Evolutionary conservation across 2,329 filamentous ascomycete genomes (phyloP).

Genomic region (Endothia cerciana): DNA sequence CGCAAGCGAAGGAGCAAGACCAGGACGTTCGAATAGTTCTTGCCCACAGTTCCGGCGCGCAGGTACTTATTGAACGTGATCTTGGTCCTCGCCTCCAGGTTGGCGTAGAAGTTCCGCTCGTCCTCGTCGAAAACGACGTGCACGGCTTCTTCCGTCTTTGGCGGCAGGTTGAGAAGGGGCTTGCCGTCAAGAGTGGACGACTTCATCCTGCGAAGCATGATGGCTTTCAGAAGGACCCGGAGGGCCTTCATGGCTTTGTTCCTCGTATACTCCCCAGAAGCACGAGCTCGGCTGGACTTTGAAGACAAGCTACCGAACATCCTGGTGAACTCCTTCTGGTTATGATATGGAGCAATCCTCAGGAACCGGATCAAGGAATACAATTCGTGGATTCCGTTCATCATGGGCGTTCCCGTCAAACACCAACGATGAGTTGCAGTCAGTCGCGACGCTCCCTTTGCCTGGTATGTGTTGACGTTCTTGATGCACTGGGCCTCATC

Average conservation of each 20-base stretch:
- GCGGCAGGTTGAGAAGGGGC: conserved; percentile 71
- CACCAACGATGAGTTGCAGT: conserved; percentile 69
- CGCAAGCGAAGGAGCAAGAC: conserved; percentile 80
- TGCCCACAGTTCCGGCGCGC: conserved; percentile 66
- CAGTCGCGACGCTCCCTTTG: conserved; percentile 63
- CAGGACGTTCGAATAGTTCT: conserved; percentile 78
- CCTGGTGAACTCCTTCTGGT: conserved; percentile 63
- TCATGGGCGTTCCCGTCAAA: conserved; percentile 84
- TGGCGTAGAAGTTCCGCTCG: conserved; percentile 66
- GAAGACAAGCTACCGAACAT: conserved; percentile 44
- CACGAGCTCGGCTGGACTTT: conserved; percentile 32
- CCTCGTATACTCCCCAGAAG: conserved; percentile 51
- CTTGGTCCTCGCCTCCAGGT: conserved; percentile 68
- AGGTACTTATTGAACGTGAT: conserved; percentile 79
- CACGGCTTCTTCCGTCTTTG: conserved; percentile 63
- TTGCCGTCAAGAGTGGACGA: conserved; percentile 77
- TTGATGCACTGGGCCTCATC: conserved; percentile 85
- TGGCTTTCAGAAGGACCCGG: conserved; percentile 75
- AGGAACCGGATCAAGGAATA: conserved; percentile 79
- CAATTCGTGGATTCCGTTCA: conserved; percentile 81
- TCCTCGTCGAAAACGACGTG: conserved; percentile 70
- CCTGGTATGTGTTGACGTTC: conserved; percentile 66
- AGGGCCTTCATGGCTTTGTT: conserved; percentile 71
- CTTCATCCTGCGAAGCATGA: conserved; percentile 84
- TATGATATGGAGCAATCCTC: conserved; percentile 73